phyloP scores from a whole-genome alignment of 768 basidiomycete genomes.

The Mycena filopes region DNA sequence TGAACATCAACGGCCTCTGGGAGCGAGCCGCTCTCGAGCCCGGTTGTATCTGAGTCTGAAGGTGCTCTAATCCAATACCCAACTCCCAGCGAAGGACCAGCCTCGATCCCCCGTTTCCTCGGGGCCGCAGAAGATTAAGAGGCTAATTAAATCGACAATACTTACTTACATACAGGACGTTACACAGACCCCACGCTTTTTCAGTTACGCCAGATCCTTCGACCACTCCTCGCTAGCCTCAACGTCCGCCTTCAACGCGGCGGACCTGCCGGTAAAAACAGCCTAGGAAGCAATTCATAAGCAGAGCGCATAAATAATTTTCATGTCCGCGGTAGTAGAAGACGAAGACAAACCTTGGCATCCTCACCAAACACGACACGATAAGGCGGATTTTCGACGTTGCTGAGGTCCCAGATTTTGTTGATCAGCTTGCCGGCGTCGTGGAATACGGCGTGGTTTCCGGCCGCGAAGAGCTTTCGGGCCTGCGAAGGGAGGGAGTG shows the following conservation, averaged over 20 bases:
- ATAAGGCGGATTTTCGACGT: slow-evolving; percentile 31
- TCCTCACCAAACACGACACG: slow-evolving; percentile 33
- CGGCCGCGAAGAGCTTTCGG: slow-evolving; percentile 4
- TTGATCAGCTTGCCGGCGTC: slow-evolving; percentile 29
- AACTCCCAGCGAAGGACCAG: no score
- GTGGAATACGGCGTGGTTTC: slow-evolving; percentile 27
- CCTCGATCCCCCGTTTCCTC: no score
- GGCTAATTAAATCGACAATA: no score
- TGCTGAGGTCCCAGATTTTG: slow-evolving; percentile 30
- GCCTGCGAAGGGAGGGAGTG: slow-evolving; percentile 17
- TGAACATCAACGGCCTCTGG: no score
- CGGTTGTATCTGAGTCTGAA: no score
- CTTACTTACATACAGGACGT: no score
- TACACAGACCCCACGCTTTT: no score
- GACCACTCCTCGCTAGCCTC: slow-evolving; percentile 34
- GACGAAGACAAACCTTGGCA: slow-evolving; percentile 25
- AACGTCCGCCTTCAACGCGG: slow-evolving; percentile 20
- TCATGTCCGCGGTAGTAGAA: no score
- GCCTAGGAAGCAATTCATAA: slow-evolving; percentile 3
- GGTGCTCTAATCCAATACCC: no score
- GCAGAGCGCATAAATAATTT: no score
- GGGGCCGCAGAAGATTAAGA: no score
- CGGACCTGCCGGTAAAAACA: slow-evolving; percentile 21
- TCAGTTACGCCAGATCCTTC: slow-evolving; percentile 26
- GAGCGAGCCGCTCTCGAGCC: no score